Conservation (phyloP, 202 grass and related monocot species). For the Hordeum pubiflorum region DNA sequence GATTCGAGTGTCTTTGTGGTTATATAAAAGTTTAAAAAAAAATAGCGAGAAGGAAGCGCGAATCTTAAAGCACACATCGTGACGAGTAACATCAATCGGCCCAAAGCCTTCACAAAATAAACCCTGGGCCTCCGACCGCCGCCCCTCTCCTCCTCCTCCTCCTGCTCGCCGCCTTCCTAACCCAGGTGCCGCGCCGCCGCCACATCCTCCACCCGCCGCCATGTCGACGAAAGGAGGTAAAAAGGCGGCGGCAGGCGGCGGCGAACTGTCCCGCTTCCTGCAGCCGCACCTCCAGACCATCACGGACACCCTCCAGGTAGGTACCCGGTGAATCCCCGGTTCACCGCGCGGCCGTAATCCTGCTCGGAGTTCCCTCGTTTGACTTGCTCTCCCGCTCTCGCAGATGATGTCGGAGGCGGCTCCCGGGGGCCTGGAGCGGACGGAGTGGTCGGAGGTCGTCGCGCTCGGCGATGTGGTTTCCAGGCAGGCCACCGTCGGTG, state of each 20-base stretch:
- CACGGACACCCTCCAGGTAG: slow-evolving; percentile 66
- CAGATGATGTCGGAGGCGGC: slow-evolving; percentile 60
- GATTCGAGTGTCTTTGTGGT: no score
- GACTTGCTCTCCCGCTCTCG: not conserved
- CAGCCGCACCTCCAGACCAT: slow-evolving; percentile 54
- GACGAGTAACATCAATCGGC: not conserved
- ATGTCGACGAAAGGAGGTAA: slow-evolving; percentile 43
- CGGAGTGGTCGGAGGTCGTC: slow-evolving; percentile 72
- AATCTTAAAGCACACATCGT: not conserved
- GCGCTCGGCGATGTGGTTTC: slow-evolving; percentile 65
- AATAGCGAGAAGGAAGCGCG: not conserved
- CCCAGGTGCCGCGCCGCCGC: not conserved
- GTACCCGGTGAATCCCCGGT: not conserved
- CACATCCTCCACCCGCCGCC: not conserved
- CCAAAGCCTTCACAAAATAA: slow-evolving; percentile 30
- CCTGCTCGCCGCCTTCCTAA: not conserved
- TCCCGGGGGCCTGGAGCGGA: slow-evolving; percentile 42
- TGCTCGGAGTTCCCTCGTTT: not conserved
- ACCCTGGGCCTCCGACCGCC: slow-evolving; percentile 12
- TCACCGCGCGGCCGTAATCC: not conserved
- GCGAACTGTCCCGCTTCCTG: slow-evolving; percentile 49
- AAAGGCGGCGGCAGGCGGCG: slow-evolving; percentile 18
- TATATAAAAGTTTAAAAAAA: no score
- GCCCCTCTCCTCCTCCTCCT: not conserved
- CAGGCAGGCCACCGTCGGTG: slow-evolving; percentile 76